Conservation (phyloP, 306 rosid genomes). For the Calophaca sinica region DNA sequence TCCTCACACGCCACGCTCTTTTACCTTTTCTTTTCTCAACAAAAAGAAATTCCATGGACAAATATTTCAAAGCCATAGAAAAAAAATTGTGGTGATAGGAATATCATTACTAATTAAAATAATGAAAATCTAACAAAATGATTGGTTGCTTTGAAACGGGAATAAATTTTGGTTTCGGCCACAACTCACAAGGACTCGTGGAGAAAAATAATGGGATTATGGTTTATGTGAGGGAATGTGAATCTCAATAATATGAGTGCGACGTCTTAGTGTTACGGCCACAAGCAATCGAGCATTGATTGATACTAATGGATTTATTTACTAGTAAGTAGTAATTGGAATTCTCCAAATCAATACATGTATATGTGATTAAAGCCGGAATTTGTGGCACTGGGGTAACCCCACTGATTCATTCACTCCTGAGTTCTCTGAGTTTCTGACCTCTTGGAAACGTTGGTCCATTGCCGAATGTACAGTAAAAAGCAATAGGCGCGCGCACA, state of each 20-base stretch:
- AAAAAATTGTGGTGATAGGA: neutral
- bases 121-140: neutral
- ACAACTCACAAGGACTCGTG: neutral
- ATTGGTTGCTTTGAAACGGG: slow-evolving; percentile 30
- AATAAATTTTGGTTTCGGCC: neutral
- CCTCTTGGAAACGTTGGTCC: neutral
- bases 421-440: neutral
- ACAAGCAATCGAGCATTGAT: slow-evolving; percentile 36
- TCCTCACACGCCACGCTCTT: slow-evolving; percentile 19
- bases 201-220: slow-evolving; percentile 2
- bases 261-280: slow-evolving; percentile 38
- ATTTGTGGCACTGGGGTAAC: slow-evolving; percentile 11
- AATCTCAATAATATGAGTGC: neutral
- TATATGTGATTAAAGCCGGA: slow-evolving; percentile 30
- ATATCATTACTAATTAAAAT: too few relatives aligned
- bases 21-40: neutral
- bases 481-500: slow-evolving; percentile 10
- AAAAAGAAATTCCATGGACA: neutral
- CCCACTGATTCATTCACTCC: neutral
- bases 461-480: neutral
- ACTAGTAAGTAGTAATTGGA: too few relatives aligned
- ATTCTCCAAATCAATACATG: too few relatives aligned
- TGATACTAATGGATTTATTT: too few relatives aligned
- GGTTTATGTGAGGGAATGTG: neutral
- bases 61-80: too few relatives aligned